Conservation (phyloP, 2,329 filamentous ascomycete genomes). For the Penicillium sumatraense region DNA sequence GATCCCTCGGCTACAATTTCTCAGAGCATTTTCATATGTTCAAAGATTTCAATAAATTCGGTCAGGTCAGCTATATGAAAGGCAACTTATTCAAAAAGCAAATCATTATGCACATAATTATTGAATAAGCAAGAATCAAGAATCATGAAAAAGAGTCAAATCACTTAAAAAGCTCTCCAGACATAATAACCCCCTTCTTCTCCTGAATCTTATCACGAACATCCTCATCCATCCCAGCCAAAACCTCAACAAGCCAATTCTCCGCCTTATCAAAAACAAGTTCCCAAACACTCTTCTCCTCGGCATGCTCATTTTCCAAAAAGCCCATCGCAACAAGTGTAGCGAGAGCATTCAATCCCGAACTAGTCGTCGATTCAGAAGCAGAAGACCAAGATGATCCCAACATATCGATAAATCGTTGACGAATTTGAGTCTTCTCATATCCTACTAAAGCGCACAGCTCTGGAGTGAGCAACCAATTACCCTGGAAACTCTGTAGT, state of each 20-base stretch:
- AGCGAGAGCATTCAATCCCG: slow-evolving; percentile 6
- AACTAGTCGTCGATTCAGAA: neutral
- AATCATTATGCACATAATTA: no score
- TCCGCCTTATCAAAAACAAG: slow-evolving; percentile 23
- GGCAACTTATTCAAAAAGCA: neutral
- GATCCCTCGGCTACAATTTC: no score
- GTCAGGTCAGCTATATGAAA: no score
- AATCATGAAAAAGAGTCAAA: neutral
- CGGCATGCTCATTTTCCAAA: slow-evolving; percentile 5
- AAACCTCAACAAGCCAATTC: slow-evolving; percentile 5
- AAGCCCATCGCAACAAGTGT: slow-evolving; percentile 20
- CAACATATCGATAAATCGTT: neutral
- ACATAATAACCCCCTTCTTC: neutral
- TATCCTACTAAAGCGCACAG: slow-evolving; percentile 27
- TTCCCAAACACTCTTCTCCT: slow-evolving; percentile 16
- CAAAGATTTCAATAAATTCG: no score
- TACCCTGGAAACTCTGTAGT: slow-evolving; percentile 62
- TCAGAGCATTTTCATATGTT: no score
- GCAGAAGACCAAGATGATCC: neutral
- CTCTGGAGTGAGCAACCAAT: slow-evolving; percentile 49
- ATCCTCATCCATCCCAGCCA: neutral
- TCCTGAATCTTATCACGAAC: neutral
- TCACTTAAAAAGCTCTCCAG: neutral
- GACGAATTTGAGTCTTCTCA: neutral
- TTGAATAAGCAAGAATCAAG: no score